A percentile compares a stretch with the other conserved stretches of the same genome.
These are phyloP conservation scores for Penicillium occitanis DNA, from an alignment of 2,329 filamentous ascomycete species.

Conservation along the genomic window DNA sequence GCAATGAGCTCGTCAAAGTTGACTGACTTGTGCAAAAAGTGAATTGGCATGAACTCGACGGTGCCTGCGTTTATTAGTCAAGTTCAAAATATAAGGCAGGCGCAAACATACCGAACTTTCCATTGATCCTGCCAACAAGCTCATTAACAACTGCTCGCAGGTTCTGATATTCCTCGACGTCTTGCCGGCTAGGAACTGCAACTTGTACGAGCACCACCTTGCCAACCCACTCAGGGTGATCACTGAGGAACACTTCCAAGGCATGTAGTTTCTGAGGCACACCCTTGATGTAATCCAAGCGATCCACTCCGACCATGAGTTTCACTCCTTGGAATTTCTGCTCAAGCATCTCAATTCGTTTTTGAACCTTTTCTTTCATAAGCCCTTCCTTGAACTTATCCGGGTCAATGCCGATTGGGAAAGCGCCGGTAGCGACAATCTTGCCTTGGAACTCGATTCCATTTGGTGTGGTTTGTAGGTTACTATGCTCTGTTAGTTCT, in stretches of 20 bases:
- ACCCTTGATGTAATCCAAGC: conserved; percentile 95
- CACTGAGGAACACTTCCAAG: conserved; percentile 87
- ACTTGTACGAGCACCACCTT: conserved; percentile 94
- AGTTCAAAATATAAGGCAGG: neutral
- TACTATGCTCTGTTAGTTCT: conserved; percentile 28
- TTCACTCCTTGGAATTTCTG: conserved; percentile 92
- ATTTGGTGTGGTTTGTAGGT: conserved; percentile 71
- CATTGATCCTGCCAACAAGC: conserved; percentile 90
- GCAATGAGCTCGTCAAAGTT: conserved; percentile 89
- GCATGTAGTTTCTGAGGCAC: conserved; percentile 94
- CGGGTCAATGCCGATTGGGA: conserved; percentile 93
- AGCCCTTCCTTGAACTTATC: conserved; percentile 89
- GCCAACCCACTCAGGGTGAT: conserved; percentile 94
- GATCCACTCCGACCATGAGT: conserved; percentile 90
- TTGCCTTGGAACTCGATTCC: conserved; percentile 84
- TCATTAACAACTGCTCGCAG: conserved; percentile 91
- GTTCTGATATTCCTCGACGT: conserved; percentile 96
- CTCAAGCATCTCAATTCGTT: conserved; percentile 75
- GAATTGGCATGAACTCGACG: conserved; percentile 95
- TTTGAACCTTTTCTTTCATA: conserved; percentile 75
- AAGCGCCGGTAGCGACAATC: conserved; percentile 83
- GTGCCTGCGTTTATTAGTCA: conserved; percentile 55
- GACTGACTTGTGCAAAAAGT: conserved; percentile 94
- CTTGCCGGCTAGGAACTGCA: conserved; percentile 84
- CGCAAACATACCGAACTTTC: conserved; percentile 67